Evolutionary conservation across 169 alveolate genomes (phyloP).

Genomic region (Cryptosporidium canis): DNA sequence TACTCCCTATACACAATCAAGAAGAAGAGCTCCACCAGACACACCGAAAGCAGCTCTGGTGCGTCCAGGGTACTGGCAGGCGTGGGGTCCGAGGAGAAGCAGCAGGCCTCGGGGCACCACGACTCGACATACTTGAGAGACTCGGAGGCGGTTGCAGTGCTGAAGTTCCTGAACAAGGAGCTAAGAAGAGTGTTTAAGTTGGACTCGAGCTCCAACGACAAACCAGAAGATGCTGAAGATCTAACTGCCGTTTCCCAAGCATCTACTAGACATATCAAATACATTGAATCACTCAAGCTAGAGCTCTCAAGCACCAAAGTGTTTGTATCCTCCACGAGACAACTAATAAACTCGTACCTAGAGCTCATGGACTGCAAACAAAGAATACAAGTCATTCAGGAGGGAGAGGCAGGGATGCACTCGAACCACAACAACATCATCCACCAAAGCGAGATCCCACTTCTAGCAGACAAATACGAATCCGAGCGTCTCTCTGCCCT

Average conservation of each 20-base stretch:
- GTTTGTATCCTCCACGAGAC: constrained; percentile 38
- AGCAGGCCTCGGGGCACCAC: background rate
- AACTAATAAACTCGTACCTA: constrained; percentile 40
- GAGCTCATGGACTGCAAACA: constrained; percentile 65
- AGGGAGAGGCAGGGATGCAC: background rate
- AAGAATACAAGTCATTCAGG: constrained; percentile 8
- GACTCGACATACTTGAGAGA: constrained; percentile 54
- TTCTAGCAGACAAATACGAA: constrained; percentile 12
- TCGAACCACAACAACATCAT: constrained; percentile 31
- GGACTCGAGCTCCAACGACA: background rate
- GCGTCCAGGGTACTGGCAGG: background rate
- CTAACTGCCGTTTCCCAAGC: background rate
- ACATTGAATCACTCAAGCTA: constrained; percentile 19
- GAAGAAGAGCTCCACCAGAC: background rate
- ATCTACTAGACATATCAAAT: constrained; percentile 6
- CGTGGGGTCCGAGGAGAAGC: background rate
- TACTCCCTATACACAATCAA: constrained; percentile 39
- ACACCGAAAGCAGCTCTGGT: background rate
- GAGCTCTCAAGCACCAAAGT: constrained; percentile 6
- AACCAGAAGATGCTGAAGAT: background rate
- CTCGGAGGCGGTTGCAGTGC: constrained; percentile 18
- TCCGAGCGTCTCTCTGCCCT: constrained; percentile 23
- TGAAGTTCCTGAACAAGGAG: constrained; percentile 35
- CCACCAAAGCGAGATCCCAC: constrained; percentile 4
- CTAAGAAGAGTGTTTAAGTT: background rate